Evolutionary conservation across 768 basidiomycete genomes (phyloP), one percentile per base, ranked within the genome.

Genomic region (Exidia glandulosa): DNA sequence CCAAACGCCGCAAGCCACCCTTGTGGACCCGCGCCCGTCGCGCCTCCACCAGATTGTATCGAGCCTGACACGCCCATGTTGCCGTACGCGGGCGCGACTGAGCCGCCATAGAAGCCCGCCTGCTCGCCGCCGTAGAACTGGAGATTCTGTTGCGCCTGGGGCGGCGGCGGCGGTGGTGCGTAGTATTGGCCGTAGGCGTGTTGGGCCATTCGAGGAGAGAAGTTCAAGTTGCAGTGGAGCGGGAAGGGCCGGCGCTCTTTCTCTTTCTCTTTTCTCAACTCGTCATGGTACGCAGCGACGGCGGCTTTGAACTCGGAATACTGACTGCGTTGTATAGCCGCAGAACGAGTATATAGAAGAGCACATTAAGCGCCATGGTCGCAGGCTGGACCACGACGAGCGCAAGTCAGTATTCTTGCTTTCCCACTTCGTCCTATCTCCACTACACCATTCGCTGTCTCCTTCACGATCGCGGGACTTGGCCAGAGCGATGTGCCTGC

Each of bases 281-380:
- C 30, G 50, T 7, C 50, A 54, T 54, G 50, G 50, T 54, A 25
- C 27, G 2, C 50, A 14, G 19, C 50, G 29, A 14, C 4, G 12
- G 6, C 10, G 1, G 16, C 12, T 14, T 14, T 12, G 7, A 27
- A 27, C 50, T 4, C 30, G 41, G 50, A 37, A 37, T 10, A 25
- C 50, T 54, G 50, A 54, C 50, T 12, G 7, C 27, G 7, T 9
- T 10, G n/a, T 41, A 66, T 70, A 58, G 67, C 60, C 61, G 60
- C 64, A 99, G 91, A 98, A 98, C 80, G 94, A 97, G 72, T 97
- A 98, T 73, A 98, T 99, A 74, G 95, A 98, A 73, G 95, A 99
- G 78, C 89, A 91, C 70, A 94, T 97, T 73, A 94, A 92, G 76
- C 87, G 93, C 58, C 90, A 97, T 82, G 95, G 95, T 70, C 83